Conservation (phyloP, 2,329 filamentous ascomycete genomes). For the Epichloe scottii region DNA sequence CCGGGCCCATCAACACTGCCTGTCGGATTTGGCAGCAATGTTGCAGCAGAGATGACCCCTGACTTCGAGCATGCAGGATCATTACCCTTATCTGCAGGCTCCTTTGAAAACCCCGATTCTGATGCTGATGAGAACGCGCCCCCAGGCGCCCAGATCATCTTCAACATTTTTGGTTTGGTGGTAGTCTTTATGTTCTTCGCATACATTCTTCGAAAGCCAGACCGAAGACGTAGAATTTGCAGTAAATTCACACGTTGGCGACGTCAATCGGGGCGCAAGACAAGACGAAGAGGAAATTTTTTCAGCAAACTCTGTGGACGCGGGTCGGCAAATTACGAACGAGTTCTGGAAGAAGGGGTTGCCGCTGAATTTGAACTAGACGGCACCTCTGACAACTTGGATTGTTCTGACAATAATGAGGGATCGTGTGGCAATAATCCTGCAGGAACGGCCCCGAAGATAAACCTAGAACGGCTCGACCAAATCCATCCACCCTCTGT, state of each 20-base stretch:
- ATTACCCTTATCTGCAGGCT: constrained; percentile 19
- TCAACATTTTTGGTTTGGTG: background rate
- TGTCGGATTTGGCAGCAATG: constrained; percentile 88
- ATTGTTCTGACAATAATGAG: constrained; percentile 50
- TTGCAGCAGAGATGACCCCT: constrained; percentile 44
- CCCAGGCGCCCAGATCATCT: background rate
- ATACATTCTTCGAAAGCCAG: constrained; percentile 69
- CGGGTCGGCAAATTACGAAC: constrained; percentile 54
- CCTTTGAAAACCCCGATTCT: constrained; percentile 30
- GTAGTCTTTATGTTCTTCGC: constrained; percentile 58
- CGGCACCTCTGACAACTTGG: constrained; percentile 50
- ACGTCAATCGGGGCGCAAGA: constrained; percentile 19
- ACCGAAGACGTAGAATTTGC: constrained; percentile 41
- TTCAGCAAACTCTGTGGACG: constrained; percentile 56
- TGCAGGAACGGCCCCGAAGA: constrained; percentile 55
- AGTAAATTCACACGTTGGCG: constrained; percentile 17
- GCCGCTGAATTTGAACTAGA: constrained; percentile 66
- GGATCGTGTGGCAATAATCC: constrained; percentile 45
- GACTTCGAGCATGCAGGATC: constrained; percentile 81
- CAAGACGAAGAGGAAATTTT: constrained; percentile 39
- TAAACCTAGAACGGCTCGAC: constrained; percentile 41
- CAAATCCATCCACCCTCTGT: constrained; percentile 29
- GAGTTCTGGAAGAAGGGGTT: constrained; percentile 74
- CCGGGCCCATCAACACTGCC: constrained; percentile 46
- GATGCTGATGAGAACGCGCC: background rate